These are phyloP conservation scores for Colletotrichum viniferum DNA, from an alignment of 2,329 filamentous ascomycete genomes.

Conservation along the genomic window DNA sequence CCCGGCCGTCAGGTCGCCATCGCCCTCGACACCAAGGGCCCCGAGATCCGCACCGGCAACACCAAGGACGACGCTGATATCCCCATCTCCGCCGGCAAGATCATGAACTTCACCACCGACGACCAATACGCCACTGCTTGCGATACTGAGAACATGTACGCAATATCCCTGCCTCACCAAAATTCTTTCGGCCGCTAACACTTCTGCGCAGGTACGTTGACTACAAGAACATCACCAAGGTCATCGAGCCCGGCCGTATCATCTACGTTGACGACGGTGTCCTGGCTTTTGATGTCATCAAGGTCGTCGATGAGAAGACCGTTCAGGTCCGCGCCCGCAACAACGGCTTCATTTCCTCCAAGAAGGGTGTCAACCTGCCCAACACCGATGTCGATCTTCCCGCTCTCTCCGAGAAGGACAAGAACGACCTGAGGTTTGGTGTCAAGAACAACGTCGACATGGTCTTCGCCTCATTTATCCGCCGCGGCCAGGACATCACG, in stretches of 20 bases:
- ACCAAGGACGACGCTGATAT: conserved; percentile 87
- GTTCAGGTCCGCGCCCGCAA: conserved; percentile 87
- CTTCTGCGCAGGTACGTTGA: conserved; percentile 77
- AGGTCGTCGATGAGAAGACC: conserved; percentile 87
- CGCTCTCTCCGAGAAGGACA: conserved; percentile 97
- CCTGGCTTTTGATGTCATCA: conserved; percentile 91
- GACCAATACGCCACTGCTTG: conserved; percentile 85
- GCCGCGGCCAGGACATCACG: conserved; percentile 88
- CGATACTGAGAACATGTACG: conserved; percentile 93
- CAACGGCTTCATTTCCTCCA: conserved; percentile 98
- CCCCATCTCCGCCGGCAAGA: conserved; percentile 80
- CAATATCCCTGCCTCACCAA: conserved; percentile 17
- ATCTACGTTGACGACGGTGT: conserved; percentile 99
- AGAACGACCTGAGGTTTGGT: conserved; percentile 90
- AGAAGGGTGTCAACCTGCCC: conserved; percentile 98
- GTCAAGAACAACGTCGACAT: conserved; percentile 99
- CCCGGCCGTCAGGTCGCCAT: conserved; percentile 90
- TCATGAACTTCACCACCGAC: conserved; percentile 97
- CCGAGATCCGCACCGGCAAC: conserved; percentile 67
- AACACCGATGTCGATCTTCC: conserved; percentile 99
- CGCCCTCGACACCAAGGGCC: conserved; percentile 78
- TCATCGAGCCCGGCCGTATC: conserved; percentile 86
- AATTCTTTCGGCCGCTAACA: background rate
- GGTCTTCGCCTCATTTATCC: conserved; percentile 99
- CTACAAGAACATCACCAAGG: conserved; percentile 99